Evolutionary conservation across 163 green algal species (phyloP).

Genomic region (Prototheca cutis): DNA sequence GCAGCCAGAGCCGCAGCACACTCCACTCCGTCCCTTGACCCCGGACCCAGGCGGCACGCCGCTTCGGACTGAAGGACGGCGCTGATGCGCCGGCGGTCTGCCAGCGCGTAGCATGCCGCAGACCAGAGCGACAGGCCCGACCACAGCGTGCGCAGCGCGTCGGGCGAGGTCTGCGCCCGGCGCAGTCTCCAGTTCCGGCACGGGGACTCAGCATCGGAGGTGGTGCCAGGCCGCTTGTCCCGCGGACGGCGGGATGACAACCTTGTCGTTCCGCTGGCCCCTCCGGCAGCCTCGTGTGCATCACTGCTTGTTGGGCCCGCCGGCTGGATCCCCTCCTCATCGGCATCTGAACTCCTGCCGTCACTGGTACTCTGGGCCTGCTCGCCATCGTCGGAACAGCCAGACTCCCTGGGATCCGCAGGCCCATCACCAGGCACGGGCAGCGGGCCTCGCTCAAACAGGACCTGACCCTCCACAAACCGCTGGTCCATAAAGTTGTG

Average conservation of each 20-base stretch:
- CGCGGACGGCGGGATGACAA: no score
- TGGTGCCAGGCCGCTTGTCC: no score
- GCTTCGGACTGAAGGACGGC: slow-evolving; percentile 26
- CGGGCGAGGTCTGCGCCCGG: slow-evolving; percentile 13
- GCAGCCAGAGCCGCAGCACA: no score
- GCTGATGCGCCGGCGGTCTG: slow-evolving; percentile 14
- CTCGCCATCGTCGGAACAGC: no score
- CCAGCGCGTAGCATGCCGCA: slow-evolving; percentile 19
- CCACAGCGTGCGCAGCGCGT: slow-evolving; percentile 24
- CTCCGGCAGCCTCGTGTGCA: no score
- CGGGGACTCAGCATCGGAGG: neutral
- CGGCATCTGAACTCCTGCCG: no score
- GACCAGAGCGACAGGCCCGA: slow-evolving; percentile 23
- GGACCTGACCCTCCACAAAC: slow-evolving; percentile 3
- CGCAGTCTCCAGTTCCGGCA: slow-evolving; percentile 25
- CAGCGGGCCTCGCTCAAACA: neutral
- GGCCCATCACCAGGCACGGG: neutral
- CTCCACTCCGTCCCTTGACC: no score
- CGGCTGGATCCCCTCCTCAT: no score
- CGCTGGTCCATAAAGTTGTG: neutral
- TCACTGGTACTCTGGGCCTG: no score
- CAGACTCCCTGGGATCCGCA: neutral
- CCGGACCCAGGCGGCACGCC: slow-evolving; percentile 20
- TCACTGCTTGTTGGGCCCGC: no score
- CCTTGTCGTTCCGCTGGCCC: no score